phyloP scores from a whole-genome alignment of 495 filamentous ascomycete genomes.

The Penicillium simplicissimum region DNA sequence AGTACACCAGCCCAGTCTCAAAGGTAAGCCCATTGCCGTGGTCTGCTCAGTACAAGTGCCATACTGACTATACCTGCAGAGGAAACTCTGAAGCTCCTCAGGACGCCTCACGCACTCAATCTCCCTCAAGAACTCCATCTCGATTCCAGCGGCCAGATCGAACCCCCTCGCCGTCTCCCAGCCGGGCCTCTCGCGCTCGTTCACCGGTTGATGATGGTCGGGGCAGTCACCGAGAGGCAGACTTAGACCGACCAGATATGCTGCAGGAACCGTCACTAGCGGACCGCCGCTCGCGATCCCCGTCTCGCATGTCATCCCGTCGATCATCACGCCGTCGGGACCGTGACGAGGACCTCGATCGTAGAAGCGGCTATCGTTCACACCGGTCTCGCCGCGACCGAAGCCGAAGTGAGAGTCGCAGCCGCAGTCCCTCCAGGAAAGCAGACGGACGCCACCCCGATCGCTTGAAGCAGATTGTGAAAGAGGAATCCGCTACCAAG shows the following conservation, averaged over 20 bases:
- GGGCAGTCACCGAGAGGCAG: slow-evolving; percentile 48
- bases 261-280: slow-evolving; percentile 2
- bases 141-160: slow-evolving; percentile 31
- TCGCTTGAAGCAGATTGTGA: slow-evolving; percentile 23
- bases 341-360: slow-evolving; percentile 45
- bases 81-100: slow-evolving; percentile 25
- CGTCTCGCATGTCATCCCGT: slow-evolving; percentile 53
- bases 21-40: slow-evolving; percentile 38
- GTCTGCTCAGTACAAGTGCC: neutral
- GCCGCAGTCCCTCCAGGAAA: slow-evolving; percentile 31
- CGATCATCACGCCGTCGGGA: slow-evolving; percentile 54
- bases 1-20: slow-evolving; percentile 29
- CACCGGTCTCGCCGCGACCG: slow-evolving; percentile 52
- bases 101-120: slow-evolving; percentile 30
- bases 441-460: slow-evolving; percentile 28
- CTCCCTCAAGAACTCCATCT: slow-evolving; percentile 38
- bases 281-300: slow-evolving; percentile 49
- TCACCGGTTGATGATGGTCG: slow-evolving; percentile 53
- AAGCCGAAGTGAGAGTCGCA: slow-evolving; percentile 43
- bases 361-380: slow-evolving; percentile 41
- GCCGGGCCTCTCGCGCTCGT: slow-evolving; percentile 57
- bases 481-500: slow-evolving; percentile 23
- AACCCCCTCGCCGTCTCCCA: slow-evolving; percentile 51
- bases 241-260: slow-evolving; percentile 22
- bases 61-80: slow-evolving; percentile 14